Base-by-base conservation (phyloP, 345 rosid species). In the Camelina hispida region DNA sequence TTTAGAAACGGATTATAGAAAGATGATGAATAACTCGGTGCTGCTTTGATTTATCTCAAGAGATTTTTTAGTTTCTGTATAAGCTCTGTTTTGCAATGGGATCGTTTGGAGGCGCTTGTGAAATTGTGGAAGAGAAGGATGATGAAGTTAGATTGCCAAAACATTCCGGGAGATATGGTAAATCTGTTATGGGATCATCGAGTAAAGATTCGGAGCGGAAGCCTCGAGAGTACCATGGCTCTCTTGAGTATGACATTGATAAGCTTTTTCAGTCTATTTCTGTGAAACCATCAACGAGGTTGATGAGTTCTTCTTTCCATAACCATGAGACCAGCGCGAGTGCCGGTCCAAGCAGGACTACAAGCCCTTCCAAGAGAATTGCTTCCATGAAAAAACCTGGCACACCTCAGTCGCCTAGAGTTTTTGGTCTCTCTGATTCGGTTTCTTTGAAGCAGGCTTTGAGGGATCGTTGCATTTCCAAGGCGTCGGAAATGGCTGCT, bases 401-500 rank as follows among this genome's bases (percentile, higher is more conserved):
- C 30, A 83, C 87, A 71, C 88, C 90, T 60, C 88, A 80, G 9
- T 91, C 96, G 2, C 89, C 96, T 2, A 80, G 93, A 69, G 44
- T 53, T 42, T 85, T 34, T 37, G 92, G 91, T 30, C 59, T 77
- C 79, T 84, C 96, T 38, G 97, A 94, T 73, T 77, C 88, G 0
- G 80, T 89, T 77, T 89, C 97, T 18, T 71, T 94, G 82, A 94
- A 94, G 89, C 98, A 94, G 68, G 96, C 98, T 40, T 64, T 94
- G 69, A 85, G 98, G 81, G 97, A 94, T 57, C 91, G 87, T 65
- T 90, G 96, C 84, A 75, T 94, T 63, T 91, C 97, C 22, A 94
- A 91, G 84, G 98, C 98, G 35, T 94, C 97, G 2, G 97, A 94
- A 86, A 88, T 90, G 93, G 98, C 98, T 78, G 95, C 97, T 69